Evolutionary conservation across 805 yeast genomes (phyloP), one percentile per base, ranked within the genome.

Genomic region (Yamadazyma kitorensis): DNA sequence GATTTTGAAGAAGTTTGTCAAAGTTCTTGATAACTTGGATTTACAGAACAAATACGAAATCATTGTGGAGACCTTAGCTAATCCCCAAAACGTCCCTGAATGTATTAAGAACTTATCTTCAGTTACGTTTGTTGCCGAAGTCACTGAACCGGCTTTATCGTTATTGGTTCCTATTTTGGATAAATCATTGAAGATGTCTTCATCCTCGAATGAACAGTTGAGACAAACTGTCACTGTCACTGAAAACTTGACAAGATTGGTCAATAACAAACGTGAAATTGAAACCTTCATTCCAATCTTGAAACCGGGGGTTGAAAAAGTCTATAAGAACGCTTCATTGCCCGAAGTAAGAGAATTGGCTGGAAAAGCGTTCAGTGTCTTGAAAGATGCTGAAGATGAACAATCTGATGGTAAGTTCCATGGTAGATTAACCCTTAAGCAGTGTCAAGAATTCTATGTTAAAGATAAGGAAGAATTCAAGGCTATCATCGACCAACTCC

Each of bases 271-370:
- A 53, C 74, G 86, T 50, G 98, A 91, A 65, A 88, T 93, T 55
- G 94, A 85, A 60, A 70, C 78, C 22, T 91, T 77, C 55, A 84
- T 93, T 47, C 97, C 98, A 27, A 71, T 76, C 48, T 73, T 91
- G 48, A 65, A 82, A 59, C 98, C 98, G n/a, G 95, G 96, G 57
- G 82, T 93, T 27, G 77, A 82, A 59, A 87, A 80, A 57, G 96
- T 93, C 26, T 80, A 83, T 31, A 76, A 85, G 37, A 85, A 89
- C 34, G 98, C 98, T 26, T 82, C 97, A 7, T 71, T 86, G 57
- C 98, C 98, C 26, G 98, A 91, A 62, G 98, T 93, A 33, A 82
- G 98, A 74, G 93, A 82, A 49, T 70, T 93, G 51, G 98, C 97
- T 24, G 72, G 71, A 24, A 91, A 88, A 61, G 98, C 98, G 2